Base-by-base conservation (phyloP, 208 protist species). In the Naegleria lovaniensis region DNA sequence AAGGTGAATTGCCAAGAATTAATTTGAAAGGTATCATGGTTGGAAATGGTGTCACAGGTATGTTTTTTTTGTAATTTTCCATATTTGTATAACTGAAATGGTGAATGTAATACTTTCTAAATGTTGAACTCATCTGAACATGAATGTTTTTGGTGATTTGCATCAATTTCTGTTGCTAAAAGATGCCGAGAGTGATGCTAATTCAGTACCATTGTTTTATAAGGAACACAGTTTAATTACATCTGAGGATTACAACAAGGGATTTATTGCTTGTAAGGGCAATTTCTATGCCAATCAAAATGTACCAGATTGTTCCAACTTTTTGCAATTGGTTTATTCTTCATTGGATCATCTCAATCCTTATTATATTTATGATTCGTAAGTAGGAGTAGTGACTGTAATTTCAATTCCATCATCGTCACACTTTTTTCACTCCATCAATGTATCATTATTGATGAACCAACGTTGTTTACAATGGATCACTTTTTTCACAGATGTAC, bases 1-100 rank as follows among this genome's bases (percentile, higher is more conserved):
- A 93, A 96, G 25, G 93, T 93, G n/a, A 95, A 36, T 59, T 96
- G n/a, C 92, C 93, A 90, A 94, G 91, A 40, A 95, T 97, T 93
- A 93, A 95, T 38, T 38, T 90, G 11, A 67, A 90, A 19, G 85
- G 85, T 58, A 67, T 67, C 22, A 36, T 79, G 29, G 29, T 79
- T 79, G 67, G 67, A 36, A 79, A 79, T 79, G 67, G 67, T 79
- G 67, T 79, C n/a, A 79, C 67, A 36, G 43, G 43, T 48, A 48
- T 9, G 43, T 48, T 7, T 48, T 48, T 48, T 7, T n/a, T n/a
- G n/a, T n/a, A n/a, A n/a, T n/a, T n/a, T n/a, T n/a, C n/a, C n/a
- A n/a, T n/a, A n/a, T n/a, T n/a, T n/a, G n/a, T n/a, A n/a, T n/a
- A n/a, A n/a, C n/a, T n/a, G n/a, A n/a, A n/a, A n/a, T n/a, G n/a